Percentiles rank a stretch among this genome's conserved stretches.
These are phyloP conservation scores for Magnaporthiopsis incrustans DNA, from an alignment of 2,329 filamentous ascomycete species.

Conservation along the genomic window DNA sequence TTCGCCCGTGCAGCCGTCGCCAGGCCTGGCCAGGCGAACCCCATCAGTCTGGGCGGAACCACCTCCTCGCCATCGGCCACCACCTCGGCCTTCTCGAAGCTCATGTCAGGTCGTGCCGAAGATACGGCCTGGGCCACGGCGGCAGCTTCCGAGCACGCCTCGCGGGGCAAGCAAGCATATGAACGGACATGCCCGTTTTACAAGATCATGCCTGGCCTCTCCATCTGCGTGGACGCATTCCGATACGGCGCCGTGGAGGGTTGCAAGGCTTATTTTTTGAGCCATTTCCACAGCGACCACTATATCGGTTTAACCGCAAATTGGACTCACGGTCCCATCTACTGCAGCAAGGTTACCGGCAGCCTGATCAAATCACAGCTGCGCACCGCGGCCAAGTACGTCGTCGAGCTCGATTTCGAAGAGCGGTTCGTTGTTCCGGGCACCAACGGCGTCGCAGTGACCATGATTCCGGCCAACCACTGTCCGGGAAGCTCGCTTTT, in stretches of 20 bases:
- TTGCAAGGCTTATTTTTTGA: conserved; percentile 91
- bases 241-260: conserved; percentile 89
- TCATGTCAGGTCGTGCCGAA: conserved; percentile 91
- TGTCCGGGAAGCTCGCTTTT: conserved; percentile 93
- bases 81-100: conserved; percentile 73
- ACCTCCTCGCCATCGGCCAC: not conserved
- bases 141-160: conserved; percentile 67
- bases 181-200: conserved; percentile 94
- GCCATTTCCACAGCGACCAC: conserved; percentile 96
- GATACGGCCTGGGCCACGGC: conserved; percentile 84
- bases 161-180: conserved; percentile 78
- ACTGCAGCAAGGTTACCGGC: conserved; percentile 87
- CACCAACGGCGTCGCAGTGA: conserved; percentile 76
- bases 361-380: conserved; percentile 84
- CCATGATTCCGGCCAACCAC: conserved; percentile 94
- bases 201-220: conserved; percentile 91
- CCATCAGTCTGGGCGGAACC: conserved; percentile 49
- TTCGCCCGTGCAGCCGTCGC: conserved; percentile 63
- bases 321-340: conserved; percentile 92
- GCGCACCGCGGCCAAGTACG: conserved; percentile 75
- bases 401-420: conserved; percentile 82
- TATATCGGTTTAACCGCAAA: conserved; percentile 83
- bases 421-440: conserved; percentile 68
- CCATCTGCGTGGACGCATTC: conserved; percentile 92
- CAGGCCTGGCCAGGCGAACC: conserved; percentile 72